Evolutionary conservation across 192 early-diverging fungal genomes (phyloP), one percentile per base, ranked within the genome.

Genomic region (Linnemannia exigua): DNA sequence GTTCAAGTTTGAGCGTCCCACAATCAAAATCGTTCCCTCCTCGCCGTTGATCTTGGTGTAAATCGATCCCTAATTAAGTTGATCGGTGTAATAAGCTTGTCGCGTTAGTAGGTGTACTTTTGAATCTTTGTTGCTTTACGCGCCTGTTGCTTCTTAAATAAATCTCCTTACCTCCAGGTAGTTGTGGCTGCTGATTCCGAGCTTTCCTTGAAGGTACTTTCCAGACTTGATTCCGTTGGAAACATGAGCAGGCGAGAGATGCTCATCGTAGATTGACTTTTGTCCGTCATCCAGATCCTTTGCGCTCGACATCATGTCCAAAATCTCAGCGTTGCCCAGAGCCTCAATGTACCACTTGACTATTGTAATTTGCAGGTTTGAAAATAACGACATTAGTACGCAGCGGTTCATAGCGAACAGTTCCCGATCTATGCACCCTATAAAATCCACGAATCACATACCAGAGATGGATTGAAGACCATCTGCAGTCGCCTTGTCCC

Each of bases 121-220:
- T 4, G 15, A 28, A 7, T 31, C 28, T 12, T 3, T 63, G 12
- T 22, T 31, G 28, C 28, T 5, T 54, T 22, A 63, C 31, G 22
- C 15, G 15, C 58, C 58, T 31, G 12, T 31, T 63, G 14, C 11
- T 25, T n/a, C 22, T 25, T 63, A 12, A 69, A 19, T 14, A 36
- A 9, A 9, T 8, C 0, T 74, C 31, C 61, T 67, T 80, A 89
- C 95, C 83, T 98, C 97, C 46, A 97, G 88, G 76, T 95, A 96
- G 80, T 99, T 99, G 90, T 98, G 96, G 16, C 79, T 81, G 79
- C 94, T 95, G 79, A 99, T 95, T 68, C 91, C 90, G 20, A 99
- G 84, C 38, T 93, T 93, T 35, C 97, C 97, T 82, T 98, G 97
- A 36, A 93, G 85, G 66, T 96, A 94, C 7, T 91, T 90, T 31